Percentiles rank a stretch among this genome's conserved stretches.
These are phyloP conservation scores for Trichoderma erinaceum DNA, from an alignment of 495 filamentous ascomycete species.

Conservation along the genomic window DNA sequence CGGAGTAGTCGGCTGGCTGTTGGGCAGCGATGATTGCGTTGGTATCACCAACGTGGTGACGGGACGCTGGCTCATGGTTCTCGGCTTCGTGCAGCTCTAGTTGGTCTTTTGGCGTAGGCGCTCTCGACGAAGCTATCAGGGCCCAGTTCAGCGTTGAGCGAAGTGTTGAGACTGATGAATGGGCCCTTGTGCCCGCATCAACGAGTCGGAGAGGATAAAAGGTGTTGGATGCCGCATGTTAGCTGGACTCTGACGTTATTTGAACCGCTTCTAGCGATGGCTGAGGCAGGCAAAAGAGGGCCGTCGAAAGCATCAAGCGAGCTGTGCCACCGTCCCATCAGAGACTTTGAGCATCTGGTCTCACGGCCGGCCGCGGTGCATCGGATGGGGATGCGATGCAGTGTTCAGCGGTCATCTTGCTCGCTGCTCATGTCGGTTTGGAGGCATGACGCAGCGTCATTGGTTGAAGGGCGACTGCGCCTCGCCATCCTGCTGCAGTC, in stretches of 20 bases:
- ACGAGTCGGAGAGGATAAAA: background rate
- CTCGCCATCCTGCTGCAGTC: background rate
- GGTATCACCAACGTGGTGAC: background rate
- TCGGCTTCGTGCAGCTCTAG: background rate
- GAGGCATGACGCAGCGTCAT: background rate
- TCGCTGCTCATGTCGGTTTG: background rate
- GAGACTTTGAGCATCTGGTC: background rate
- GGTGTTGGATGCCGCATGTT: background rate
- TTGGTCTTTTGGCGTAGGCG: background rate
- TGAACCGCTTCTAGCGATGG: background rate
- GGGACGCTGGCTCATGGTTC: background rate
- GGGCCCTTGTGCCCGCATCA: background rate
- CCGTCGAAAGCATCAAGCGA: background rate
- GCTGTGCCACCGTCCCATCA: background rate
- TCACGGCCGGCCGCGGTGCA: background rate
- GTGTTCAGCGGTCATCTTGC: background rate
- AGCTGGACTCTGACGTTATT: background rate
- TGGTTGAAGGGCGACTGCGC: background rate
- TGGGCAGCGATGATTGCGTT: background rate
- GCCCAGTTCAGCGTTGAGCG: too few species aligned
- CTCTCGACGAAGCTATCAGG: too few species aligned
- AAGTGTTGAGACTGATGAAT: too few species aligned
- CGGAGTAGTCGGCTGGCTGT: constrained; percentile 10
- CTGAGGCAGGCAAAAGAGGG: constrained; percentile 2
- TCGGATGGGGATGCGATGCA: background rate